Percentiles rank a stretch among this genome's conserved stretches.
These are phyloP conservation scores for Raddia guianensis DNA, from an alignment of 176 grass and related monocot genomes.

Conservation along the genomic window DNA sequence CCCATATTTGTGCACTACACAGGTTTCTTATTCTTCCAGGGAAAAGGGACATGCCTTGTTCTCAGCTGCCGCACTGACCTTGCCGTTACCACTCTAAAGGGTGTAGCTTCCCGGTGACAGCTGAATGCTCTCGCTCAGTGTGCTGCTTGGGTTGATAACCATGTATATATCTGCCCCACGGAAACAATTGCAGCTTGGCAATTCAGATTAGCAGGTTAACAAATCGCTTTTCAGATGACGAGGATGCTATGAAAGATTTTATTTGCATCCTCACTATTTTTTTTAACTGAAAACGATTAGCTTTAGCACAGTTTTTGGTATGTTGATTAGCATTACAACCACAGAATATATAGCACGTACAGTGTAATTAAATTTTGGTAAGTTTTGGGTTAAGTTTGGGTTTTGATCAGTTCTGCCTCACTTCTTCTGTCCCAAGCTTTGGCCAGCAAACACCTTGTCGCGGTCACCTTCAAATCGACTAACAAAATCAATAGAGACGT, in stretches of 20 bases:
- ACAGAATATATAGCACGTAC: neutral
- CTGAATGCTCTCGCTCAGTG: neutral
- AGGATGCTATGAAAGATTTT: conserved; percentile 30
- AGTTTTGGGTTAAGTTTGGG: neutral
- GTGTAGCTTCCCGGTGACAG: neutral
- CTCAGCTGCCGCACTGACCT: conserved; percentile 3
- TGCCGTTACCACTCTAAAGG: conserved; percentile 1
- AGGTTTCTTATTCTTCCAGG: conserved; percentile 4
- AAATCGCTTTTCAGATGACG: conserved; percentile 46
- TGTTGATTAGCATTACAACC: neutral
- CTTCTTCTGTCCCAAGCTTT: neutral
- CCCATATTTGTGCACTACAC: conserved; percentile 32
- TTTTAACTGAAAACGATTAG: neutral
- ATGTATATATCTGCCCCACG: neutral
- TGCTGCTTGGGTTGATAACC: neutral
- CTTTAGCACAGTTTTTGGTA: neutral
- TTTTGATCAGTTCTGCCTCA: neutral
- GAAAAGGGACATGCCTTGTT: conserved; percentile 35
- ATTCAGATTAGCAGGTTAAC: conserved; percentile 45
- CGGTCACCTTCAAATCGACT: neutral
- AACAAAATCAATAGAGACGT: neutral
- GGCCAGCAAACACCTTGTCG: neutral
- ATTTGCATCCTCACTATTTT: neutral
- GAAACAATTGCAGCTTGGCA: conserved; percentile 22
- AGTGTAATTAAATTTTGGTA: neutral